Evolutionary conservation across 768 basidiomycete species (phyloP).

Genomic region (Amyloporia xantha): DNA sequence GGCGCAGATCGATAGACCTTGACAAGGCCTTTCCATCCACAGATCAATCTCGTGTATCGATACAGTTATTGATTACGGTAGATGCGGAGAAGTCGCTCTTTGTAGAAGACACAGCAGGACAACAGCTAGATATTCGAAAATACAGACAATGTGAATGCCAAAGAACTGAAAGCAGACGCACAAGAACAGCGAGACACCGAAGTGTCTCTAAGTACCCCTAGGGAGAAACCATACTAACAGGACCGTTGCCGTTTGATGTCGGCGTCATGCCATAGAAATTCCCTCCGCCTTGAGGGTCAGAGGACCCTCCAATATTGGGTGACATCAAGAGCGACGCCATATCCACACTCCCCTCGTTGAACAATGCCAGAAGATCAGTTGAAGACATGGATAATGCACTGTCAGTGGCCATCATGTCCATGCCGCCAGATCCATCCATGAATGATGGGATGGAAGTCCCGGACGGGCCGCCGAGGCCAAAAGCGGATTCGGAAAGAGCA

Average conservation of each 20-base stretch:
- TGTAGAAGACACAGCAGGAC: too few relatives aligned
- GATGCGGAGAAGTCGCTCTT: too few relatives aligned
- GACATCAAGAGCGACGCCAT: constrained; percentile 26
- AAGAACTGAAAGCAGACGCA: not conserved
- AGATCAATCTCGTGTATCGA: too few relatives aligned
- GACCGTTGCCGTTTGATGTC: not conserved
- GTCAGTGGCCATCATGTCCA: constrained; percentile 40
- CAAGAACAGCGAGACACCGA: not conserved
- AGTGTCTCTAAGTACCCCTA: not conserved
- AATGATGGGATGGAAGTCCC: constrained; percentile 31
- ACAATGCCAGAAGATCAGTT: constrained; percentile 56
- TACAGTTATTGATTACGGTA: too few relatives aligned
- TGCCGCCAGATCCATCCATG: constrained; percentile 24
- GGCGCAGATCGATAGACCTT: too few relatives aligned
- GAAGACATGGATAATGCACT: constrained; percentile 44
- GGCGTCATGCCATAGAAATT: constrained; percentile 2
- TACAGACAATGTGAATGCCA: too few relatives aligned
- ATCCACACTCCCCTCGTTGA: constrained; percentile 42
- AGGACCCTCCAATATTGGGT: constrained; percentile 1
- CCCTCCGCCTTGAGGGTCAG: not conserved
- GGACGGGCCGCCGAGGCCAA: constrained; percentile 6
- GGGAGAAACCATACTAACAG: constrained; percentile 3
- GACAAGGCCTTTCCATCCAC: too few relatives aligned
- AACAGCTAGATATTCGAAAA: too few relatives aligned
- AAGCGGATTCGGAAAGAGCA: not conserved